Evolutionary conservation across 768 basidiomycete genomes (phyloP).

Genomic region (Mycena filopes): DNA sequence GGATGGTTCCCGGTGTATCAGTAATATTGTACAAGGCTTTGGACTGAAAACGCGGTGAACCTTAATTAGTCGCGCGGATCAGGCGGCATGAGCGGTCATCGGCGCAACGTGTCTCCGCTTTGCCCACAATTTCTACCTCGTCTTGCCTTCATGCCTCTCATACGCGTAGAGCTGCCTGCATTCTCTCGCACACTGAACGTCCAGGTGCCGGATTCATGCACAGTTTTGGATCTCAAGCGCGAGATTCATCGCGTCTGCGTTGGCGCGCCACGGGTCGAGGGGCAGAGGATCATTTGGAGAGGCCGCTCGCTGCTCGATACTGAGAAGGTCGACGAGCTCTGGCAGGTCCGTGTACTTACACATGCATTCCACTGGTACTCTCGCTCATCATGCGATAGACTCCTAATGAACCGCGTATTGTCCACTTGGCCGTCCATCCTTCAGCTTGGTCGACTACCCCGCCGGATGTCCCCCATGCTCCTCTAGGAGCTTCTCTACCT

Average conservation of each 20-base stretch:
- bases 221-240: constrained; percentile 73
- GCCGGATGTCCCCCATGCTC: constrained; percentile 46
- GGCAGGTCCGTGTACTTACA: constrained; percentile 63
- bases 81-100: constrained; percentile 13
- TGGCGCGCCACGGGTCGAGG: constrained; percentile 73
- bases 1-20: neutral
- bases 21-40: no score
- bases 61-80: constrained; percentile 20
- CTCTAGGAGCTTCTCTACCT: constrained; percentile 24
- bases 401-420: constrained; percentile 64
- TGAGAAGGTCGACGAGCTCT: constrained; percentile 73
- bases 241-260: constrained; percentile 69
- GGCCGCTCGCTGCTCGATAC: constrained; percentile 73
- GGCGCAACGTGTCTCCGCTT: constrained; percentile 33
- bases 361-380: neutral
- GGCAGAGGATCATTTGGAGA: constrained; percentile 81
- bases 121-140: constrained; percentile 18
- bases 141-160: constrained; percentile 48
- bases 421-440: constrained; percentile 85
- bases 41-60: no score
- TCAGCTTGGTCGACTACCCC: constrained; percentile 76
- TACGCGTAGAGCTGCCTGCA: constrained; percentile 82
- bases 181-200: constrained; percentile 75
- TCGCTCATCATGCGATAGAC: constrained; percentile 49
- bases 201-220: constrained; percentile 56